Evolutionary conservation across 1,139 yeast genomes (phyloP).

Genomic region (Magnusiomyces paraingens): DNA sequence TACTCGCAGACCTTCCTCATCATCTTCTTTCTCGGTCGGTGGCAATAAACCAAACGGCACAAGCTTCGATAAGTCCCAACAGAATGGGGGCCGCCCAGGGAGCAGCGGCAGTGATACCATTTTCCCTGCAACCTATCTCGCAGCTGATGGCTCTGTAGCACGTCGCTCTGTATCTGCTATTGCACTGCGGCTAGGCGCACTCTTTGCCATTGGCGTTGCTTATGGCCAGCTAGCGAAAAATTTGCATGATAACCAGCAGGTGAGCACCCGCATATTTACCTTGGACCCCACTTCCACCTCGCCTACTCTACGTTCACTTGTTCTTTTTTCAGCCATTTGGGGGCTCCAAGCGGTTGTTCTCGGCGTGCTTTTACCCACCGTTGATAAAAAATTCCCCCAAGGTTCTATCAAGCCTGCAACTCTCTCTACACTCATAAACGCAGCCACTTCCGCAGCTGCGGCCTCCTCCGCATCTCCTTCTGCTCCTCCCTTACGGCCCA

Average conservation of each 20-base stretch:
- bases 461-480: background rate
- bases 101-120: background rate
- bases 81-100: too few species aligned
- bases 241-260: slow-evolving; percentile 32
- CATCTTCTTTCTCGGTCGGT: too few species aligned
- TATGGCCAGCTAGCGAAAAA: slow-evolving; percentile 32
- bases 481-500: background rate
- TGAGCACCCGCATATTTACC: slow-evolving; percentile 28
- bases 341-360: slow-evolving; percentile 55
- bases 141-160: slow-evolving; percentile 11
- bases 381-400: slow-evolving; percentile 46
- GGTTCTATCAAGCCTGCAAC: slow-evolving; percentile 1
- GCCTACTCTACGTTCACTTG: slow-evolving; percentile 23
- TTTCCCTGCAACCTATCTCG: slow-evolving; percentile 3
- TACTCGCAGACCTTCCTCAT: too few species aligned
- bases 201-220: slow-evolving; percentile 31
- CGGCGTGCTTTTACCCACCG: slow-evolving; percentile 56
- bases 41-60: too few species aligned
- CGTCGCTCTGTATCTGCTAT: slow-evolving; percentile 21
- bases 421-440: background rate
- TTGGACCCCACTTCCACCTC: slow-evolving; percentile 15
- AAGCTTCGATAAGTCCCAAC: too few species aligned
- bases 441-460: background rate
- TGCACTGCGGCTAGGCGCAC: slow-evolving; percentile 20
- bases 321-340: slow-evolving; percentile 31